A percentile compares a stretch with the other conserved stretches of the same genome.
Evolutionary conservation across 2,329 filamentous ascomycete genomes (phyloP).

Genomic region (Neonectria hederae): DNA sequence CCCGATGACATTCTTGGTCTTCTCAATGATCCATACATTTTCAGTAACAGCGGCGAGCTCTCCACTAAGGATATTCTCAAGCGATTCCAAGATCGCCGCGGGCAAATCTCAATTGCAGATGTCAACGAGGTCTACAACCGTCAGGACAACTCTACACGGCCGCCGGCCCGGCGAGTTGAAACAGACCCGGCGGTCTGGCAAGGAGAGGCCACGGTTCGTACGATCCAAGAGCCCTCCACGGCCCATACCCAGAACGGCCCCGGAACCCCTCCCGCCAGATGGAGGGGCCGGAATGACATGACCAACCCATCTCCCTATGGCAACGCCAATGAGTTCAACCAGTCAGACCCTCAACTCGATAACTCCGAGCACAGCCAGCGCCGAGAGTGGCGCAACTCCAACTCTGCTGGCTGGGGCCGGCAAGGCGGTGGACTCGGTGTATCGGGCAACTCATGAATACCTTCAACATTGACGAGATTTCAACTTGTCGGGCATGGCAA

Average conservation of each 20-base stretch:
- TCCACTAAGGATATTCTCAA: constrained; percentile 98
- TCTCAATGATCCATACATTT: constrained; percentile 82
- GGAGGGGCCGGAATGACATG: constrained; percentile 57
- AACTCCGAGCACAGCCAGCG: constrained; percentile 55
- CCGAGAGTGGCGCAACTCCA: constrained; percentile 67
- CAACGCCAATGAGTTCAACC: constrained; percentile 53
- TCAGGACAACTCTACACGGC: constrained; percentile 66
- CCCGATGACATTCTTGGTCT: constrained; percentile 91
- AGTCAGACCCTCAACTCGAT: constrained; percentile 53
- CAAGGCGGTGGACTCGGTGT: constrained; percentile 62
- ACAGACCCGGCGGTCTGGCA: constrained; percentile 88
- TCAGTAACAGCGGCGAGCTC: constrained; percentile 84
- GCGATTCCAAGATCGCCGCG: constrained; percentile 82
- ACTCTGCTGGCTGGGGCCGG: constrained; percentile 54
- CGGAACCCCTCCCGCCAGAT: constrained; percentile 60
- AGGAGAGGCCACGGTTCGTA: constrained; percentile 84
- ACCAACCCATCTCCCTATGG: constrained; percentile 56
- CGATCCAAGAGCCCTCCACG: constrained; percentile 70
- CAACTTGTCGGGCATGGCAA: constrained; percentile 30
- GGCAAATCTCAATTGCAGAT: constrained; percentile 68
- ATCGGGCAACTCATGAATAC: constrained; percentile 53
- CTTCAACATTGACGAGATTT: constrained; percentile 26
- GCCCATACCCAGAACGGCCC: constrained; percentile 52
- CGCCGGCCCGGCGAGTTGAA: constrained; percentile 74
- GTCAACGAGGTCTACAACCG: constrained; percentile 65